These are phyloP conservation scores for Delitschia confertaspora DNA, from an alignment of 495 filamentous ascomycete genomes.

Conservation along the genomic window DNA sequence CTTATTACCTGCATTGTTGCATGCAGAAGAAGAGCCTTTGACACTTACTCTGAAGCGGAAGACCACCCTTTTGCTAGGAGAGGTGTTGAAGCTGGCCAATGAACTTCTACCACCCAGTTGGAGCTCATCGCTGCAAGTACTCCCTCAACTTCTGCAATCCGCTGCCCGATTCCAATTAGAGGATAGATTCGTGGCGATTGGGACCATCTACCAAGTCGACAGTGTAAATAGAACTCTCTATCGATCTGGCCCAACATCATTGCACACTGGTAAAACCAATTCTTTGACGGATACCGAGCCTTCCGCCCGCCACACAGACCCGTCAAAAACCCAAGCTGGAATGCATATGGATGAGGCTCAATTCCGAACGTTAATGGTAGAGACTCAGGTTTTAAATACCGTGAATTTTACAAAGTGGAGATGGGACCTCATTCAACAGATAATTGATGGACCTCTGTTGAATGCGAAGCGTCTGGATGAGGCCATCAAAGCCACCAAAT, in stretches of 20 bases:
- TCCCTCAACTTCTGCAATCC: constrained; percentile 70
- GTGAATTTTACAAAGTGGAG: constrained; percentile 92
- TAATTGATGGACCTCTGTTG: constrained; percentile 89
- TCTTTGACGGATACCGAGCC: constrained; percentile 5
- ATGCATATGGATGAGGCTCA: constrained; percentile 76
- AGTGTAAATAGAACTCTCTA: constrained; percentile 92
- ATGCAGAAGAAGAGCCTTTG: constrained; percentile 59
- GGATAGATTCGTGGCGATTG: constrained; percentile 67
- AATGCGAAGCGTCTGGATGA: constrained; percentile 89
- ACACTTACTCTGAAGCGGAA: constrained; percentile 76
- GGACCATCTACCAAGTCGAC: constrained; percentile 92
- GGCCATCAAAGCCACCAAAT: constrained; percentile 88
- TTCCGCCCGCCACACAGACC: constrained; percentile 43
- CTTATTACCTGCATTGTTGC: constrained; percentile 57
- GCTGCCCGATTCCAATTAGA: constrained; percentile 62
- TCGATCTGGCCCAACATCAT: constrained; percentile 52
- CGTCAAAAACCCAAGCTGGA: constrained; percentile 61
- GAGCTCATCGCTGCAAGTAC: constrained; percentile 71
- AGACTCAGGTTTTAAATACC: constrained; percentile 75
- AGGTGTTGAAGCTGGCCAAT: constrained; percentile 80
- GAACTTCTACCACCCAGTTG: constrained; percentile 69
- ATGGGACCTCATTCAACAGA: constrained; percentile 81
- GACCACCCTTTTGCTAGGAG: constrained; percentile 79
- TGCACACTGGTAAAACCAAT: constrained; percentile 41
- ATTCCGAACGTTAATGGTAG: constrained; percentile 76